Percentiles rank a stretch among this genome's conserved stretches.
Evolutionary conservation across 2,329 filamentous ascomycete species (phyloP).

Genomic region (Hymenoscyphus infarciens): DNA sequence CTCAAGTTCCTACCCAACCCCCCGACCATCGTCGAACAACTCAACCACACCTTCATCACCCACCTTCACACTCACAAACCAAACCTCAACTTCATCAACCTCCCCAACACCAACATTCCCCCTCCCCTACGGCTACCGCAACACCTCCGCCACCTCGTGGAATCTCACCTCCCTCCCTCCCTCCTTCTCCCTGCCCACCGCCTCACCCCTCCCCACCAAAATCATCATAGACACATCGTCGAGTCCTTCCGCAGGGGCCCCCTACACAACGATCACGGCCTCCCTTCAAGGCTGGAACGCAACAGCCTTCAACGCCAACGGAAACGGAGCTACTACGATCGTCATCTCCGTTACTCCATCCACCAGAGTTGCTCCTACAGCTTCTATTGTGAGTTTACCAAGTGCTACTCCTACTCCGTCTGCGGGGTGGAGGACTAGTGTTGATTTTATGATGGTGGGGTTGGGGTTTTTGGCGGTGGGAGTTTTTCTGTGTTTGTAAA

Average conservation of each 20-base stretch:
- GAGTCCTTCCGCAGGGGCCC: background rate
- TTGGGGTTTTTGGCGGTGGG: conserved; percentile 3
- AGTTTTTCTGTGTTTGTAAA: background rate
- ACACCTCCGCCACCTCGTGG: background rate
- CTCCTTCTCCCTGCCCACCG: background rate
- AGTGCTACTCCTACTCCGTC: background rate
- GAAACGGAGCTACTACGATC: background rate
- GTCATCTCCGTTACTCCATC: background rate
- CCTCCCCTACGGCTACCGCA: background rate
- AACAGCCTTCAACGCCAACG: background rate
- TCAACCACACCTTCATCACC: background rate
- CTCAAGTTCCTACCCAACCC: background rate
- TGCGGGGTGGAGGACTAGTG: conserved; percentile 2
- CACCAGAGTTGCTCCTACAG: background rate
- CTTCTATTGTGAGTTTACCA: background rate
- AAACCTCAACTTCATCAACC: background rate
- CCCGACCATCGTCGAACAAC: background rate
- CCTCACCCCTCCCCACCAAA: background rate
- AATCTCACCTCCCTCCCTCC: background rate
- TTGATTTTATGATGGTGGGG: conserved; percentile 6
- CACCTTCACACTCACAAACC: background rate
- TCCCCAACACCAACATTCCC: background rate
- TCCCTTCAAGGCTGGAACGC: background rate
- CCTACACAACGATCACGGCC: conserved; percentile 3
- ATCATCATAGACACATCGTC: background rate